Conservation (phyloP, 805 yeast species). For the Candida maesae region DNA sequence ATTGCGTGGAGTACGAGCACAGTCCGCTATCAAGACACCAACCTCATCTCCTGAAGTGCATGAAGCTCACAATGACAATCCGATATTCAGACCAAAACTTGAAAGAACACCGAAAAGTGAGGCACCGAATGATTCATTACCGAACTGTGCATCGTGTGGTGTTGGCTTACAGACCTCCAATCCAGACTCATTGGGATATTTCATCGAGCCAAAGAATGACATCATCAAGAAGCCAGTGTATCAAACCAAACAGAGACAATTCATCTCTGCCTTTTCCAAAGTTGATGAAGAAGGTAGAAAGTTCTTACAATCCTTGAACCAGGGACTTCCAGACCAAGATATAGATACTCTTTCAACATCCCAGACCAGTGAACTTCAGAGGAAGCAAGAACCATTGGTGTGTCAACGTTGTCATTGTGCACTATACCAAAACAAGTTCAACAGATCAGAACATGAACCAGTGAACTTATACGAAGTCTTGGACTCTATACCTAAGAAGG, state of each 20-base stretch:
- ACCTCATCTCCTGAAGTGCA: too few species aligned
- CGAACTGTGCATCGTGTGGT: conserved; percentile 55
- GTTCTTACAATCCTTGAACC: conserved; percentile 10
- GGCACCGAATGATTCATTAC: background rate
- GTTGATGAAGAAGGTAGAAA: conserved; percentile 23
- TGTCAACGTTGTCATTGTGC: conserved; percentile 60
- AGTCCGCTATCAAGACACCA: too few species aligned
- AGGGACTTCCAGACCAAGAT: too few species aligned
- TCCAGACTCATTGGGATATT: conserved; percentile 42
- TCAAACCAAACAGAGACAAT: conserved; percentile 17
- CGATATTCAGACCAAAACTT: background rate
- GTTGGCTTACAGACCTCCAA: conserved; percentile 42
- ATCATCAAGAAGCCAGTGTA: conserved; percentile 2
- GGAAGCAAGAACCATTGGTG: conserved; percentile 15
- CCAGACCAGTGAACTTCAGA: too few species aligned
- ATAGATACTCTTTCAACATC: too few species aligned
- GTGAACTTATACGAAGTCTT: conserved; percentile 31
- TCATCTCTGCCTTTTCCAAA: conserved; percentile 19
- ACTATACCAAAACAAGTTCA: conserved; percentile 38
- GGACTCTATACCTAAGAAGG: conserved; percentile 36
- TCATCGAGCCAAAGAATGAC: conserved; percentile 27
- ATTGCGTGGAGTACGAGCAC: too few species aligned
- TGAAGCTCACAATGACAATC: background rate
- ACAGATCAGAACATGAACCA: conserved; percentile 32
- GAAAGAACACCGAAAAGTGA: background rate